Percentiles rank a stretch among this genome's conserved stretches.
Conservation (phyloP, 129 eudicot genomes). For the Escallonia herrerae region DNA sequence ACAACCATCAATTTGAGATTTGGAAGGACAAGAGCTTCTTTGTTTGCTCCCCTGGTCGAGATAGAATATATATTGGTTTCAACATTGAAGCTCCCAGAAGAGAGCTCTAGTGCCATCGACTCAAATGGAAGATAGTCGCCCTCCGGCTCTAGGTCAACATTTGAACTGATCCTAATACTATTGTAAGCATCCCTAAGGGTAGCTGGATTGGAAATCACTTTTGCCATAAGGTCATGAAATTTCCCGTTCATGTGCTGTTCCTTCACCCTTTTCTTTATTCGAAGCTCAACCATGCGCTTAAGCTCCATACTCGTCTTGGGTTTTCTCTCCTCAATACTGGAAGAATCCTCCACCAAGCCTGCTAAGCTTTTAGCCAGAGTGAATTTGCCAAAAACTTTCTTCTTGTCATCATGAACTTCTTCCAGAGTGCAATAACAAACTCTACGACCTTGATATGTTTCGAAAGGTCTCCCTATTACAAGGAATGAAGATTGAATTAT, state of each 20-base stretch:
- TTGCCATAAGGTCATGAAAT: conserved; percentile 46
- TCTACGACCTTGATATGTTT: conserved; percentile 25
- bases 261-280: conserved; percentile 80
- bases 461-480: conserved; percentile 18
- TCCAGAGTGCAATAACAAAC: conserved; percentile 17
- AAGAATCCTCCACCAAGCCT: conserved; percentile 54
- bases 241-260: conserved; percentile 67
- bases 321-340: conserved; percentile 28
- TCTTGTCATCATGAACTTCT: conserved; percentile 16
- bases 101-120: conserved; percentile 57
- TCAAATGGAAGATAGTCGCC: conserved; percentile 50
- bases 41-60: conserved; percentile 49
- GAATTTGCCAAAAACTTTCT: conserved; percentile 19
- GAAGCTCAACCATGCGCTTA: conserved; percentile 59
- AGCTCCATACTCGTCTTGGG: conserved; percentile 41
- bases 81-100: conserved; percentile 47
- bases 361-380: conserved; percentile 64
- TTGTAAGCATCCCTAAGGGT: conserved; percentile 78
- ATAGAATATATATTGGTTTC: conserved; percentile 43
- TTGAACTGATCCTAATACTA: conserved; percentile 58
- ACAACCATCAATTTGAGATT: conserved; percentile 56
- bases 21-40: conserved; percentile 72
- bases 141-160: conserved; percentile 40
- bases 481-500: background rate
- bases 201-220: conserved; percentile 75